Percentiles rank a stretch among this genome's conserved stretches.
phyloP scores from a whole-genome alignment of 1,139 yeast genomes.

The Kurtzmaniella natalensis region DNA sequence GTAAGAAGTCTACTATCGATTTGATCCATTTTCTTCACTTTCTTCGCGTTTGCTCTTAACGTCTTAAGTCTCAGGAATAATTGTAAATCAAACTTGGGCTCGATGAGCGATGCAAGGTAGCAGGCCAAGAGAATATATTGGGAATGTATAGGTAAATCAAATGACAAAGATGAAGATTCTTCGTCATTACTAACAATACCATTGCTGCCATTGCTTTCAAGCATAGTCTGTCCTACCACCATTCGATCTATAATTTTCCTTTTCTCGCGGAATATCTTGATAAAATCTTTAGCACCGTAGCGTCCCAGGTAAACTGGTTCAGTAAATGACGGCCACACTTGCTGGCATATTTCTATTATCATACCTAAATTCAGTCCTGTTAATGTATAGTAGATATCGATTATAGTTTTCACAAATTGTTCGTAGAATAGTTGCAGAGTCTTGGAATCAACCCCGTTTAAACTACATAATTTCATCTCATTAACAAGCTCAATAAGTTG shows the following conservation, averaged over 20 bases:
- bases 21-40: conserved; percentile 32
- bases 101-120: conserved; percentile 65
- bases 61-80: conserved; percentile 58
- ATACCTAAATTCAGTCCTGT: conserved; percentile 50
- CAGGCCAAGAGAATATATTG: conserved; percentile 64
- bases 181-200: not conserved
- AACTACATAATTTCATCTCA: conserved; percentile 21
- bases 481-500: conserved; percentile 38
- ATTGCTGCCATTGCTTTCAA: not conserved
- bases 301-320: conserved; percentile 35
- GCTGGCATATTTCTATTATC: conserved; percentile 36
- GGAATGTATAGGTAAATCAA: conserved; percentile 51
- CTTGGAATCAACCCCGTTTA: conserved; percentile 14
- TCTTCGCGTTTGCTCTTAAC: conserved; percentile 32
- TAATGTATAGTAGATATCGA: conserved; percentile 48
- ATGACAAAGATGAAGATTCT: conserved; percentile 3
- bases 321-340: conserved; percentile 51
- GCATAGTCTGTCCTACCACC: conserved; percentile 17
- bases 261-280: conserved; percentile 44
- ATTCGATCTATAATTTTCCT: conserved; percentile 37
- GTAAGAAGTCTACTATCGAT: conserved; percentile 53
- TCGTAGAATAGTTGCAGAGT: conserved; percentile 32
- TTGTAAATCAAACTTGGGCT: conserved; percentile 55
- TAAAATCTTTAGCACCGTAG: conserved; percentile 33
- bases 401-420: conserved; percentile 45